Evolutionary conservation across 2,329 filamentous ascomycete species (phyloP).

Genomic region (Penicillium sp.): DNA sequence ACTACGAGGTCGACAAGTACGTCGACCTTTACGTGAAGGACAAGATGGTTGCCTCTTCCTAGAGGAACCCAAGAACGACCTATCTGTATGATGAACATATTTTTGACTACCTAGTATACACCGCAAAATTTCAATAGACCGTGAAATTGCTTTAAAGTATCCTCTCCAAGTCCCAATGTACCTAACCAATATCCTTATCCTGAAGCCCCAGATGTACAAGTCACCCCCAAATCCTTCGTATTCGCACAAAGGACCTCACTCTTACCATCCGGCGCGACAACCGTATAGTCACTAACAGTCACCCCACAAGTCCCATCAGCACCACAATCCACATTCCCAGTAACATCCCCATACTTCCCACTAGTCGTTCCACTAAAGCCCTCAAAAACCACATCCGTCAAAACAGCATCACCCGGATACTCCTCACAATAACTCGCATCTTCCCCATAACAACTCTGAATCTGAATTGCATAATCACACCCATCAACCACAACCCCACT

Average conservation of each 20-base stretch:
- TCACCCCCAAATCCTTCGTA: slow-evolving; percentile 32
- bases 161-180: not conserved
- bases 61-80: slow-evolving; percentile 5
- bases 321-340: slow-evolving; percentile 43
- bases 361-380: slow-evolving; percentile 43
- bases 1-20: slow-evolving; percentile 85
- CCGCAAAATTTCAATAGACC: not conserved
- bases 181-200: slow-evolving; percentile 20
- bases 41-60: slow-evolving; percentile 36
- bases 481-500: slow-evolving; percentile 38
- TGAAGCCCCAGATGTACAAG: slow-evolving; percentile 37
- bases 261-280: slow-evolving; percentile 35
- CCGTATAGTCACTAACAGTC: slow-evolving; percentile 33
- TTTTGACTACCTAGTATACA: not conserved
- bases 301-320: slow-evolving; percentile 41
- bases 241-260: slow-evolving; percentile 37
- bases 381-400: slow-evolving; percentile 39
- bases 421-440: slow-evolving; percentile 37
- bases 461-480: slow-evolving; percentile 48
- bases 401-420: slow-evolving; percentile 34
- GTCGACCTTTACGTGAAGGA: slow-evolving; percentile 78
- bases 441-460: slow-evolving; percentile 48
- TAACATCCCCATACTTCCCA: slow-evolving; percentile 35
- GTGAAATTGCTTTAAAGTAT: not conserved
- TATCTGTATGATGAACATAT: slow-evolving; percentile 6